These are phyloP conservation scores for Trichosporon ovoides DNA, from an alignment of 1,284 basidiomycete species.

Conservation along the genomic window DNA sequence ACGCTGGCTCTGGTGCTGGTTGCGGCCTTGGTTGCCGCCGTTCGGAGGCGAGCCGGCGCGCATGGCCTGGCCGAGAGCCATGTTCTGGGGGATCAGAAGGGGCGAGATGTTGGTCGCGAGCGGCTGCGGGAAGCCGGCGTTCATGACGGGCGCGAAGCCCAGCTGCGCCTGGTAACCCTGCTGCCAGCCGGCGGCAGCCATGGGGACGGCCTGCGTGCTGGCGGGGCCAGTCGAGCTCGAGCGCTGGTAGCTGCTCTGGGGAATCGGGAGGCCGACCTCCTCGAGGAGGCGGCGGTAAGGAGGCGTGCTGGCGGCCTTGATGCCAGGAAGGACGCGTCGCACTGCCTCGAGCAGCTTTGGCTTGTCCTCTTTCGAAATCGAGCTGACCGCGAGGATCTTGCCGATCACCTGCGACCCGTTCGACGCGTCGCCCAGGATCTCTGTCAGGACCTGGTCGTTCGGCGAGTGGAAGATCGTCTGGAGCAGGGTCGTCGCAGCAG, in stretches of 20 bases:
- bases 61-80: conserved; percentile 37
- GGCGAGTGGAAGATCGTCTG: conserved; percentile 79
- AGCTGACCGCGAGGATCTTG: conserved; percentile 82
- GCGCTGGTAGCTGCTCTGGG: conserved; percentile 32
- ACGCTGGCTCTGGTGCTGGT: conserved; percentile 32
- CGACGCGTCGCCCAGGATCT: conserved; percentile 88
- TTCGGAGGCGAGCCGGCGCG: conserved; percentile 21
- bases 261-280: conserved; percentile 85
- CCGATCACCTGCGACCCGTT: conserved; percentile 91
- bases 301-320: conserved; percentile 82
- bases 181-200: conserved; percentile 17
- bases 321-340: conserved; percentile 76
- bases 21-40: conserved; percentile 28
- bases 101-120: conserved; percentile 28
- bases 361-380: conserved; percentile 67
- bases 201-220: conserved; percentile 15
- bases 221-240: conserved; percentile 8
- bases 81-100: conserved; percentile 40
- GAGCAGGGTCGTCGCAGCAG: conserved; percentile 67
- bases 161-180: conserved; percentile 13
- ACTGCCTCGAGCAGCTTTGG: conserved; percentile 71
- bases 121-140: conserved; percentile 29
- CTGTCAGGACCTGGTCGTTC: conserved; percentile 80
- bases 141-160: conserved; percentile 18
- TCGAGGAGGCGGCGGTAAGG: conserved; percentile 90